Conservation (phyloP, 257 asterid species). For the Echites panduratus region DNA sequence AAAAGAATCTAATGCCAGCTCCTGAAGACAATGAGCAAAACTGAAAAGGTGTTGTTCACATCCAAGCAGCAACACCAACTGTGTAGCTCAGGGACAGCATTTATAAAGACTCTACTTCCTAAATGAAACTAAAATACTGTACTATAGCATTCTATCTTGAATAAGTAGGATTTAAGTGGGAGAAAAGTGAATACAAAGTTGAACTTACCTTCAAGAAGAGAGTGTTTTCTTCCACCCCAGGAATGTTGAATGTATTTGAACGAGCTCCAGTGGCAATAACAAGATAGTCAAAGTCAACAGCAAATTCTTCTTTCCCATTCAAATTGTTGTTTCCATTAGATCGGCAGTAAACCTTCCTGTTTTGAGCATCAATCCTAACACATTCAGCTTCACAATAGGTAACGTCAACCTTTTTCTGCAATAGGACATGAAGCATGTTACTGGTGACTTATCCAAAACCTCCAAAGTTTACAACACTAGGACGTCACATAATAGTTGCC, state of each 20-base stretch:
- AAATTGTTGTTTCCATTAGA: slow-evolving; percentile 40
- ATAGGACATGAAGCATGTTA: slow-evolving; percentile 10
- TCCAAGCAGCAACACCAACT: neutral
- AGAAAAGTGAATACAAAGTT: neutral
- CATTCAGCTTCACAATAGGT: slow-evolving; percentile 91
- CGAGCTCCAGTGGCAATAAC: slow-evolving; percentile 86
- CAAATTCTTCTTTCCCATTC: slow-evolving; percentile 63
- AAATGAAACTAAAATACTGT: neutral
- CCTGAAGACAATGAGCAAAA: neutral
- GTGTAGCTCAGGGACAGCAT: neutral
- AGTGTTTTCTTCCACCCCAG: slow-evolving; percentile 91
- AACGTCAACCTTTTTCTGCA: slow-evolving; percentile 63
- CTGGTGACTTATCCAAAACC: slow-evolving; percentile 1
- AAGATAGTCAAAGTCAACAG: slow-evolving; percentile 91
- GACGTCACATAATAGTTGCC: neutral
- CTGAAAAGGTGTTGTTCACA: neutral
- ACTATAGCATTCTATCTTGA: neutral
- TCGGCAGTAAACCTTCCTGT: slow-evolving; percentile 83
- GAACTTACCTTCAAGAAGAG: slow-evolving; percentile 76
- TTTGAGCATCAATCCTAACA: slow-evolving; percentile 53
- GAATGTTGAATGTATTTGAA: slow-evolving; percentile 85
- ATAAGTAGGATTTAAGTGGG: neutral
- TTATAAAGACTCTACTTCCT: too few relatives aligned
- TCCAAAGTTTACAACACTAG: neutral
- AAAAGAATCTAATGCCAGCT: neutral